Base-by-base conservation (phyloP, 768 basidiomycete genomes). In the Pisolithus orientalis region DNA sequence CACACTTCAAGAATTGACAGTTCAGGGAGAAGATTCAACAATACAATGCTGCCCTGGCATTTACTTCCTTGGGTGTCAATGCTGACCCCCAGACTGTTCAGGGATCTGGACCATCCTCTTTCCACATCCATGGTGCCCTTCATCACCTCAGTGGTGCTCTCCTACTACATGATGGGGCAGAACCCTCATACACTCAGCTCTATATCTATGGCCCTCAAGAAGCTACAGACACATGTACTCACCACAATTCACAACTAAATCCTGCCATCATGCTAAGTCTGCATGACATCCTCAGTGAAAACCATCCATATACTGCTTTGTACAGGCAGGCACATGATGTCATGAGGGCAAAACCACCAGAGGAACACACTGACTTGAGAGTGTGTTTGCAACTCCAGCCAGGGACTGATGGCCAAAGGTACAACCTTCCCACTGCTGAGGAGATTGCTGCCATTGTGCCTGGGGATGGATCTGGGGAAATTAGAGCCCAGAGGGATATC, bases 391-490 rank as follows among this genome's bases (percentile, higher is more conserved):
- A 7, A 37, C 28, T 53, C 11, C 21, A 56, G 24, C 42, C 44
- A 1, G 39, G 45, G 5, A 32, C 44, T 38, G 72, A 75, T 58
- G 58, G 48, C 1, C 55, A 69, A 1, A 53, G 64, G 1, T 75
- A 79, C 52, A 77, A 77, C 59, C 52, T 71, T 0, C 78, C 76
- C 4, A 70, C 67, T 34, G 66, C 65, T 1, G 61, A 67, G 54
- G 72, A 75, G 56, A 58, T 78, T 53, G 72, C 73, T 14, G 65
- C 70, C 2, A 64, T 79, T 46, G 40, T 76, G 16, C 71, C 71
- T 32, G 69, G 62, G 28, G 53, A 62, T 60, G 60, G 55, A 16
- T 24, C 52, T 24, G 44, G 38, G 24, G 34, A 47, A 6, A 29
- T 46, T 21, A 39, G 47, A 1, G 53, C 64, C 13, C 39, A 40